Conservation (phyloP, 2,329 filamentous ascomycete species). For the Emergomyces pasteurianus region DNA sequence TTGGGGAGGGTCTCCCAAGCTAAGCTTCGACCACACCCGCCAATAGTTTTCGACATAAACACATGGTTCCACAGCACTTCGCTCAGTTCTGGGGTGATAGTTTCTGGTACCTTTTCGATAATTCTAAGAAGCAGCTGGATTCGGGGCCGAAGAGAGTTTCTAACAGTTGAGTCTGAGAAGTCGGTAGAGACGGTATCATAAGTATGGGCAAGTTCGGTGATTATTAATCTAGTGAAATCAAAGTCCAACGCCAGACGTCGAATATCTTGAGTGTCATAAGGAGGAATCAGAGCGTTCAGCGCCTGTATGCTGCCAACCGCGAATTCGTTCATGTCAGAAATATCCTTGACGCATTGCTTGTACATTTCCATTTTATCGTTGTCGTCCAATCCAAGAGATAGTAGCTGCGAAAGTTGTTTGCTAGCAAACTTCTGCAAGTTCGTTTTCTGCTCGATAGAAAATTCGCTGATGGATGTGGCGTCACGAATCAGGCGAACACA, state of each 20-base stretch:
- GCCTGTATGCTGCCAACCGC: constrained; percentile 64
- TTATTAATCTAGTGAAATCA: constrained; percentile 48
- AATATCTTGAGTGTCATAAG: constrained; percentile 40
- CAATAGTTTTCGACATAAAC: constrained; percentile 52
- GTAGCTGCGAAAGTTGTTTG: constrained; percentile 49
- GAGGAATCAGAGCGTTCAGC: constrained; percentile 36
- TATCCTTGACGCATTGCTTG: constrained; percentile 54
- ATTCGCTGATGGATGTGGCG: constrained; percentile 46
- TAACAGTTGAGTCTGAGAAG: constrained; percentile 26
- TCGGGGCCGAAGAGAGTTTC: constrained; percentile 41
- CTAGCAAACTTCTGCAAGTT: constrained; percentile 54
- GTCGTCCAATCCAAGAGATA: constrained; percentile 43
- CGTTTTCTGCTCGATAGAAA: constrained; percentile 45
- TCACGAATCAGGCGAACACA: constrained; percentile 61
- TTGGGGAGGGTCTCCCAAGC: constrained; percentile 58
- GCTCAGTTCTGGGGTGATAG: constrained; percentile 51
- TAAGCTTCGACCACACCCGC: constrained; percentile 47
- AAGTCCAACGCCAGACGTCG: constrained; percentile 48
- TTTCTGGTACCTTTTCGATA: constrained; percentile 48
- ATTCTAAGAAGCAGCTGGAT: constrained; percentile 47
- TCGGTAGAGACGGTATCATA: constrained; percentile 33
- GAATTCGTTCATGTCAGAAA: constrained; percentile 49
- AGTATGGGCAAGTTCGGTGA: constrained; percentile 53
- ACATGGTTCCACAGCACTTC: constrained; percentile 59
- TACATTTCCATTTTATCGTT: constrained; percentile 53